These are phyloP conservation scores for Rhododendron molle DNA, from an alignment of 148 eudicot genomes.

Conservation along the genomic window DNA sequence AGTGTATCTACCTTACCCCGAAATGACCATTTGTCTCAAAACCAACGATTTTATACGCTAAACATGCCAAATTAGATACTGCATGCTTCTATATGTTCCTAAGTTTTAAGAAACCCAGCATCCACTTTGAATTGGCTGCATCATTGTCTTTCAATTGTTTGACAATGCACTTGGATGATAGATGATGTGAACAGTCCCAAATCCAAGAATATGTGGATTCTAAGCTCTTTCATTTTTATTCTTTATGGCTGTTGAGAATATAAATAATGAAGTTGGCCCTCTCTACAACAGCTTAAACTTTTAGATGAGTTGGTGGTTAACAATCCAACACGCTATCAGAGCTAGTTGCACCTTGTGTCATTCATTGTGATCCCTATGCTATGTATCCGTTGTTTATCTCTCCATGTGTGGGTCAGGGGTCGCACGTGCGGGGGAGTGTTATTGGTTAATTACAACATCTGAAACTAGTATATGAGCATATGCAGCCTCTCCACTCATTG, in stretches of 20 bases:
- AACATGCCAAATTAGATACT: not conserved
- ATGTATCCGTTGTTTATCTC: too few relatives aligned
- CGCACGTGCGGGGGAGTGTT: not conserved
- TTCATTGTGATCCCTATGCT: too few relatives aligned
- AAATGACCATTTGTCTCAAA: not conserved
- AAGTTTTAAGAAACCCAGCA: not conserved
- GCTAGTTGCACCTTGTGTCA: too few relatives aligned
- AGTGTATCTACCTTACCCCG: not conserved
- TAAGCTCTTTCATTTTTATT: not conserved
- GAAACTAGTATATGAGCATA: not conserved
- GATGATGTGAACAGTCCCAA: not conserved
- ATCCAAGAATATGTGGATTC: not conserved
- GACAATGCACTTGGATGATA: not conserved
- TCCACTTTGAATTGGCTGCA: not conserved
- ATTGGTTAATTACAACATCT: not conserved
- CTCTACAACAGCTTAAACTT: not conserved
- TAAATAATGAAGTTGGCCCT: not conserved
- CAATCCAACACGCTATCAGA: too few relatives aligned
- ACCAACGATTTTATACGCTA: not conserved
- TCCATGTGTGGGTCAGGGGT: not conserved
- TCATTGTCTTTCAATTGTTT: not conserved
- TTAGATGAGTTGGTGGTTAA: not conserved
- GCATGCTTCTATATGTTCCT: not conserved
- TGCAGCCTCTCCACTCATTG: not conserved
- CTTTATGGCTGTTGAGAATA: not conserved